phyloP scores from a whole-genome alignment of 148 eudicot species.

The Vaccinium corymbosum region DNA sequence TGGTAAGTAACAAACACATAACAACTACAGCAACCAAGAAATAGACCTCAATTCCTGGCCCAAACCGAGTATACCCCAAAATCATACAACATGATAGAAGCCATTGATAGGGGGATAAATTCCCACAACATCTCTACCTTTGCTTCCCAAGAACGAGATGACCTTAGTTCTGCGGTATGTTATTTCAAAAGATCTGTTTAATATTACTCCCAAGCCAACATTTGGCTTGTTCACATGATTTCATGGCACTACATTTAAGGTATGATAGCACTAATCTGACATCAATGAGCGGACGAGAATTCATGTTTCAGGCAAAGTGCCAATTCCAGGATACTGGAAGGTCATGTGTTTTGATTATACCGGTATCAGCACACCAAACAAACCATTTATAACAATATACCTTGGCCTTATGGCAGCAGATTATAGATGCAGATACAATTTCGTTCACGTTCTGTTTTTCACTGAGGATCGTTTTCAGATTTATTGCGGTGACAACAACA shows the following conservation, averaged over 20 bases:
- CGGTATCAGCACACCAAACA: not conserved
- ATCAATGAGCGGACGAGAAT: not conserved
- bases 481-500: slow-evolving; percentile 80
- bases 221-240: not conserved
- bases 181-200: not conserved
- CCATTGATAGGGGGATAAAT: not conserved
- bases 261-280: not conserved
- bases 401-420: slow-evolving; percentile 85
- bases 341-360: not conserved
- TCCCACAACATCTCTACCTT: not conserved
- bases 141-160: not conserved
- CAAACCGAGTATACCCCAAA: not conserved
- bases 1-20: not conserved
- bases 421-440: slow-evolving; percentile 86
- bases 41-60: not conserved
- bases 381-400: slow-evolving; percentile 35
- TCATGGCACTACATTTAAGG: not conserved
- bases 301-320: not conserved
- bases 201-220: slow-evolving; percentile 1
- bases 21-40: not conserved
- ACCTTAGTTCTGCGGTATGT: not conserved
- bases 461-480: slow-evolving; percentile 77
- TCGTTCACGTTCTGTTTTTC: slow-evolving; percentile 76
- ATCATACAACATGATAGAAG: not conserved
- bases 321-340: not conserved